Percentiles rank a stretch among this genome's conserved stretches.
Conservation (phyloP, 257 asterid species). For the Plectranthus barbatus region DNA sequence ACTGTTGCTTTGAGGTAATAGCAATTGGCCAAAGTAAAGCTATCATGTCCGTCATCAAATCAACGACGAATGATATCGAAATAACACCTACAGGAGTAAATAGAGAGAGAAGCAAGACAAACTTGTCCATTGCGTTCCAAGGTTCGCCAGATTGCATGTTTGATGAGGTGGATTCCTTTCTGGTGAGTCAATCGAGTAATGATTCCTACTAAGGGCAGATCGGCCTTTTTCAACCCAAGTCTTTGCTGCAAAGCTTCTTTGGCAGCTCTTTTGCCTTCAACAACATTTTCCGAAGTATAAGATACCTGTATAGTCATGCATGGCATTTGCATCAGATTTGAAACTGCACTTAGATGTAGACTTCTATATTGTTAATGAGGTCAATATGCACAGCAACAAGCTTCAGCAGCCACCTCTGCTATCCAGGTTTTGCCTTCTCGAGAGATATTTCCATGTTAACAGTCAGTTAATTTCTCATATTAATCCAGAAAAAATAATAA, state of each 20-base stretch:
- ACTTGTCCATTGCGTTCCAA: constrained; percentile 94
- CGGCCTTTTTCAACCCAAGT: constrained; percentile 68
- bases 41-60: neutral
- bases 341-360: neutral
- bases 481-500: neutral
- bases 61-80: neutral
- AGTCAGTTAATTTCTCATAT: neutral
- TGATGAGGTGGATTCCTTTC: constrained; percentile 96
- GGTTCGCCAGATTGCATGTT: constrained; percentile 93
- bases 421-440: neutral
- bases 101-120: constrained; percentile 9
- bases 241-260: constrained; percentile 86
- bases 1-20: neutral
- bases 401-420: neutral
- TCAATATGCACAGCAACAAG: neutral
- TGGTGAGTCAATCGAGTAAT: constrained; percentile 95
- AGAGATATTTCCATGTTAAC: neutral
- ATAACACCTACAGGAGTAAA: neutral
- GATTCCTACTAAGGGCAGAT: constrained; percentile 82
- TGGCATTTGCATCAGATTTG: constrained; percentile 16
- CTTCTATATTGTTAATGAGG: neutral
- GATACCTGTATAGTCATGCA: constrained; percentile 43
- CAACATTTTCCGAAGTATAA: constrained; percentile 82
- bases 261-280: constrained; percentile 92
- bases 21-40: neutral